Base-by-base conservation (phyloP, 2,329 filamentous ascomycete genomes). In the Tolypocladium ovalisporum region DNA sequence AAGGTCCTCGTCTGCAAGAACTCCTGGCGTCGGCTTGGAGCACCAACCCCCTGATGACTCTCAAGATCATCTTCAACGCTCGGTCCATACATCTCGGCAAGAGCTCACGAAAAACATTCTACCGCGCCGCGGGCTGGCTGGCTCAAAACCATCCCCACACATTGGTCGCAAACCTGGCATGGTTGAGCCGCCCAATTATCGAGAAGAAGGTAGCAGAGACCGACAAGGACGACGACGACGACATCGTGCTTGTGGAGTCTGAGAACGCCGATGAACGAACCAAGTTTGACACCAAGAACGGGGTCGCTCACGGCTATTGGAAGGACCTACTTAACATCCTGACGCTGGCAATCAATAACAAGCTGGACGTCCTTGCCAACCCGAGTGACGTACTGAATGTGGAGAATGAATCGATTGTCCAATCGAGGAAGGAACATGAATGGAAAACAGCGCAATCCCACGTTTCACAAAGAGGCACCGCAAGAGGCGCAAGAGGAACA, bases 21-120 rank as follows among this genome's bases (percentile, higher is more conserved):
- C 64, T 79, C 1, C 75, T 85, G 35, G 65, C 75, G 2, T 59
- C 66, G 2, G 76, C 81, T 1, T 86, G 82, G 82, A 62, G 65
- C 1, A 64, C 69, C 1, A 77, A 84, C 58, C 60, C 77, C 0
- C 62, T 76, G 3, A 65, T 72, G 15, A 82, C 81, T 0, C 72
- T 85, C 35, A 82, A 82, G 64, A 75, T 85, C 62, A 80, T 85
- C 61, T 85, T 82, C 73, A 82, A 84, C 59, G 69, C 76, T 1
- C 76, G 83, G 12, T 83, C 80, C n/a, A 84, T 85, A 54, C 82
- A 85, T 58, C 68, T 84, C 0, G 82, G 83, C 19, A 84, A 84
- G 67, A 73, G 73, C 37, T 77, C 75, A 10, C 73, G 72, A 27
- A 57, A 65, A 3, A 70, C 70, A 1, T 79, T 82, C 59, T 85